Evolutionary conservation across 106 monocot genomes (phyloP), one percentile per base, ranked within the genome.

Genomic region (Amphibolis antarctica): DNA sequence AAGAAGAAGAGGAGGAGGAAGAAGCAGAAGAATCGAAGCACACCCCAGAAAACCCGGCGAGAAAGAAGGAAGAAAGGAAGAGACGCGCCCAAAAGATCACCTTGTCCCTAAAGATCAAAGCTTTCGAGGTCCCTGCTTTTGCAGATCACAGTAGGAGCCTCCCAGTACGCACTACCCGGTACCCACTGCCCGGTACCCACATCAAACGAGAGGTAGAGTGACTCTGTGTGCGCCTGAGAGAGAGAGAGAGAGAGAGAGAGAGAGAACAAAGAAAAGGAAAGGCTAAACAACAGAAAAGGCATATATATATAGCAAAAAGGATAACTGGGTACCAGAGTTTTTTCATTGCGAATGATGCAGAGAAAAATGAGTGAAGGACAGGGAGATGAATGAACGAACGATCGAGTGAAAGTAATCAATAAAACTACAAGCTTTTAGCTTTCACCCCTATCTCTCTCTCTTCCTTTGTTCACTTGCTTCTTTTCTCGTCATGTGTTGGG

Each of bases 71-170:
- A n/a, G 20, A 43, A 61, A 61, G 43, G 42, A 0, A 61, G 42
- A 10, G 19, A 11, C 22, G 36, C 9, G 60, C 23, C 12, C 36
- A 61, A 61, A 61, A 61, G 42, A 36, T 22, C n/a, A 61, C 44
- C 60, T 44, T 42, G 19, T 18, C 36, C n/a, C 10, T 9, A 19
- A 44, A 60, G 19, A 19, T 60, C 60, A 11, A 42, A 44, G 9
- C 60, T 60, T 60, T 60, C 0, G 60, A 60, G 42, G 27, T 42
- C 11, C 43, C n/a, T 12, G 10, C 60, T 42, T 60, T 60, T 60
- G 21, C 60, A 43, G 42, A 60, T 42, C 60, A 42, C 10, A 43
- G 9, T 5, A 57, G 24, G 5, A 57, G 4, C 12, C 15, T 12
- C 4, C 11, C 42, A 12, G n/a, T 1, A 18, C 30, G n/a, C 3